Evolutionary conservation across 306 rosid genomes (phyloP).

Genomic region (Vicia sativa): DNA sequence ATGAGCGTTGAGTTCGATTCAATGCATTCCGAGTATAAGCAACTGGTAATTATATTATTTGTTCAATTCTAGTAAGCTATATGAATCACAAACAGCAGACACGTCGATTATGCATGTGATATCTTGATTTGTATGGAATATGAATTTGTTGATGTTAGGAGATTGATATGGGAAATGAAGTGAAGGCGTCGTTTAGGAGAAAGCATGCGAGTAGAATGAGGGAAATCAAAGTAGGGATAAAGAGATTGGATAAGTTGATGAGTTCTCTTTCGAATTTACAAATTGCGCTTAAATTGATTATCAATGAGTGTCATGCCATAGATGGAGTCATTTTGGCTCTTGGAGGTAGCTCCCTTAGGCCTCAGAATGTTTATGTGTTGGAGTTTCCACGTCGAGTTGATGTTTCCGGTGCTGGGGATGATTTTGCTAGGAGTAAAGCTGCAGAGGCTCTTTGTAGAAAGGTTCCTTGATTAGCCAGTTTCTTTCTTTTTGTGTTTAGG

Average conservation of each 20-base stretch:
- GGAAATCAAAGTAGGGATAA: conserved; percentile 71
- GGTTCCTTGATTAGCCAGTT: conserved; percentile 42
- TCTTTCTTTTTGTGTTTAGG: conserved; percentile 23
- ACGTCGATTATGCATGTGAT: no score
- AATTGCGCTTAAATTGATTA: conserved; percentile 63
- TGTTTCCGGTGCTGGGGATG: conserved; percentile 37
- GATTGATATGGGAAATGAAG: conserved; percentile 49
- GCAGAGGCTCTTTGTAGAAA: conserved; percentile 78
- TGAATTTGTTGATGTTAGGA: conserved; percentile 53
- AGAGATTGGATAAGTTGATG: conserved; percentile 77
- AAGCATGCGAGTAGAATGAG: conserved; percentile 67
- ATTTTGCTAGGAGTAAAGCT: conserved; percentile 66
- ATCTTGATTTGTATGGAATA: no score
- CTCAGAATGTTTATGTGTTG: conserved; percentile 66
- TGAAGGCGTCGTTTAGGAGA: conserved; percentile 64
- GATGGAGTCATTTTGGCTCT: conserved; percentile 62
- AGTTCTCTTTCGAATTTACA: conserved; percentile 52
- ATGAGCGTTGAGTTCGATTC: conserved; percentile 68
- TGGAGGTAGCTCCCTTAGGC: conserved; percentile 78
- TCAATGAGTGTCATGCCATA: conserved; percentile 49
- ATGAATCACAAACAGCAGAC: no score
- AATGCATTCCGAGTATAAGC: conserved; percentile 50
- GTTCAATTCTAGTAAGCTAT: no score
- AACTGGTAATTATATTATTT: no score
- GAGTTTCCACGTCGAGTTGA: conserved; percentile 48